phyloP scores from a whole-genome alignment of 805 yeast species.

The Kuraishia piskuri region DNA sequence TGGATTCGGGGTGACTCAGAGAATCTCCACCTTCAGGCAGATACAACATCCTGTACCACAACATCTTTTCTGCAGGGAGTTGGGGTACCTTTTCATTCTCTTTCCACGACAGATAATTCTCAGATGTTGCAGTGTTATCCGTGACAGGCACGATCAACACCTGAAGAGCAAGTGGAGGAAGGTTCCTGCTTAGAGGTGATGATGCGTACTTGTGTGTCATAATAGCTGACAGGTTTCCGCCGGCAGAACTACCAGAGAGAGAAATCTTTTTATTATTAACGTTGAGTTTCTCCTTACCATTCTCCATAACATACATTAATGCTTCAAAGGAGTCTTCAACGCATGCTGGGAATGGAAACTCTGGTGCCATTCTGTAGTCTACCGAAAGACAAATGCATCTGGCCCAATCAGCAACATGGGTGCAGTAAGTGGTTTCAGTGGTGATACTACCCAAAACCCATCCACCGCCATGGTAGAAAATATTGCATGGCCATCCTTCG shows the following conservation, averaged over 20 bases:
- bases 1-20: conserved; percentile 25
- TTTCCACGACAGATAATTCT: conserved; percentile 23
- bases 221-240: conserved; percentile 23
- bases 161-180: conserved; percentile 26
- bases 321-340: conserved; percentile 29
- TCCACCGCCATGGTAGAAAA: conserved; percentile 39
- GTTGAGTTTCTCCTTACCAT: conserved; percentile 12
- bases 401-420: conserved; percentile 23
- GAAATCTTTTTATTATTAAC: conserved; percentile 23
- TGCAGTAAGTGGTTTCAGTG: conserved; percentile 31
- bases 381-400: conserved; percentile 29
- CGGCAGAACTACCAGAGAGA: conserved; percentile 36
- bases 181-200: conserved; percentile 12
- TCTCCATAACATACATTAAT: conserved; percentile 14
- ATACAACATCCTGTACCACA: conserved; percentile 29
- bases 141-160: conserved; percentile 31
- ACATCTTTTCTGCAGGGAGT: conserved; percentile 30
- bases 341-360: conserved; percentile 34
- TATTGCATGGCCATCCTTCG: conserved; percentile 28
- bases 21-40: conserved; percentile 29
- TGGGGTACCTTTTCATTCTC: conserved; percentile 27
- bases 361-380: conserved; percentile 38
- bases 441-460: conserved; percentile 31
- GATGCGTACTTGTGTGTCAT: conserved; percentile 18
- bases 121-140: conserved; percentile 26